Conservation (phyloP, 1,139 yeast species). For the Yamadazyma conglobata region DNA sequence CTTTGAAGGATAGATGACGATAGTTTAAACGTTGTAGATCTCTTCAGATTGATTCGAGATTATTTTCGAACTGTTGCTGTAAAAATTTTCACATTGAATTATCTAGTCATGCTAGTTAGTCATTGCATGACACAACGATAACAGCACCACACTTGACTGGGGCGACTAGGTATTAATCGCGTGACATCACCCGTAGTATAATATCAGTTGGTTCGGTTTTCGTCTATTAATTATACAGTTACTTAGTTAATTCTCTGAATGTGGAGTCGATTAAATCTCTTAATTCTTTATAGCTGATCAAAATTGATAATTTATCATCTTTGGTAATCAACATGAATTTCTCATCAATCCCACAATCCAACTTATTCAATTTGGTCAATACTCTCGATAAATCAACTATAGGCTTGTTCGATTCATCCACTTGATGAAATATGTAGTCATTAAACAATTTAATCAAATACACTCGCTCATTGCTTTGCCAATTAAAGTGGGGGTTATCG, state of each 20-base stretch:
- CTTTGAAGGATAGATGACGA: too few species aligned
- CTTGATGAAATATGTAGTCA: slow-evolving; percentile 83
- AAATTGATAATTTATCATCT: slow-evolving; percentile 78
- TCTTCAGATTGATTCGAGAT: too few species aligned
- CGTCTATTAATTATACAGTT: too few species aligned
- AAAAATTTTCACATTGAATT: too few species aligned
- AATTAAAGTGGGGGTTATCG: slow-evolving; percentile 64
- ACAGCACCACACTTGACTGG: too few species aligned
- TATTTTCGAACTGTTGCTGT: too few species aligned
- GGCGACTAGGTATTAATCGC: too few species aligned
- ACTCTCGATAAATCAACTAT: slow-evolving; percentile 82
- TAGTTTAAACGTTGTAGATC: too few species aligned
- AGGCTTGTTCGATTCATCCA: slow-evolving; percentile 73
- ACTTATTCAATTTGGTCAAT: slow-evolving; percentile 71
- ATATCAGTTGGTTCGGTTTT: too few species aligned
- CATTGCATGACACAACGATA: too few species aligned
- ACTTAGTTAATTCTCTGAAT: slow-evolving; percentile 53
- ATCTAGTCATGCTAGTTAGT: too few species aligned
- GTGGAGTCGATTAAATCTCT: slow-evolving; percentile 70
- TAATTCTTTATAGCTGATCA: slow-evolving; percentile 76
- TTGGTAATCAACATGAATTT: slow-evolving; percentile 72
- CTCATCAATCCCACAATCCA: slow-evolving; percentile 92
- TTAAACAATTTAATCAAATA: slow-evolving; percentile 76
- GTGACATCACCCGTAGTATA: too few species aligned
- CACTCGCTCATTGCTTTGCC: slow-evolving; percentile 77